phyloP scores from a whole-genome alignment of 352 stramenopile genomes.

The Phytophthora constricta region DNA sequence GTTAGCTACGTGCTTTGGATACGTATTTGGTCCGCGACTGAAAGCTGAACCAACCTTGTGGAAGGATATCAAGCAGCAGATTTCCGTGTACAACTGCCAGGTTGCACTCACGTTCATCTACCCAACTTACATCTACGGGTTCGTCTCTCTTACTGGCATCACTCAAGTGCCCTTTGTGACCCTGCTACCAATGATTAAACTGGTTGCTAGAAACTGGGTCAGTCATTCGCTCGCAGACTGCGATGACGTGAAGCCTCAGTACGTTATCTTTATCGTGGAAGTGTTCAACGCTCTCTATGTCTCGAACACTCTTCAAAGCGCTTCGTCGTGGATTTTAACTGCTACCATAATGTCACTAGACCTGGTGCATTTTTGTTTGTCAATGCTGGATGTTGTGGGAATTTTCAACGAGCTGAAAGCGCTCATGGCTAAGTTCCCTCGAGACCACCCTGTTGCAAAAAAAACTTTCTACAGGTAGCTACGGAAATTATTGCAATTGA shows the following conservation, averaged over 20 bases:
- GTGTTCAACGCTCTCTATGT: conserved; percentile 17
- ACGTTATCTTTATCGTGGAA: conserved; percentile 11
- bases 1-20: conserved; percentile 13
- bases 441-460: not conserved
- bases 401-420: conserved; percentile 8
- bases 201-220: conserved; percentile 9
- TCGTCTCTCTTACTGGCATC: conserved; percentile 12
- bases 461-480: conserved; percentile 11
- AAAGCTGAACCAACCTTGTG: conserved; percentile 10
- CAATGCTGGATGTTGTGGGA: conserved; percentile 4
- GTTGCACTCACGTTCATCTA: conserved; percentile 19
- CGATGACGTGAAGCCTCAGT: conserved; percentile 3
- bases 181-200: conserved; percentile 5
- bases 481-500: conserved; percentile 14
- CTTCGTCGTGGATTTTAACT: conserved; percentile 8
- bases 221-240: not conserved
- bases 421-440: conserved; percentile 15
- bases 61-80: conserved; percentile 15
- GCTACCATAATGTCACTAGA: conserved; percentile 4
- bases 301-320: conserved; percentile 7
- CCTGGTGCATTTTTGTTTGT: not conserved
- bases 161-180: conserved; percentile 8
- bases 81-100: conserved; percentile 9
- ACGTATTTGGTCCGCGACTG: conserved; percentile 1
- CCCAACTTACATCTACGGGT: conserved; percentile 14